phyloP scores from a whole-genome alignment of 164 flowering plant genomes.

The Malania oleifera region DNA sequence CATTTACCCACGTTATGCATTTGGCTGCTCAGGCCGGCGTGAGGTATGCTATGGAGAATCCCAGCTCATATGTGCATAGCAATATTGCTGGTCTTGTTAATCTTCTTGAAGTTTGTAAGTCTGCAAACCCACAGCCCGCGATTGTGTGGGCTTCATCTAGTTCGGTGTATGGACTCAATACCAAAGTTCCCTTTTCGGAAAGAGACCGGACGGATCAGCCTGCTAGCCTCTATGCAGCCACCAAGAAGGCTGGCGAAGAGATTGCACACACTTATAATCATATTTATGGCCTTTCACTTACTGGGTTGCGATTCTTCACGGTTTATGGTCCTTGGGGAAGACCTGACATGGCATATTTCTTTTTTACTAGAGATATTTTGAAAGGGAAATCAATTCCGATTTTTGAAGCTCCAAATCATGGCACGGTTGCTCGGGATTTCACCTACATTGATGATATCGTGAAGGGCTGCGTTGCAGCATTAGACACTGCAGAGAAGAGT shows the following conservation, averaged over 20 bases:
- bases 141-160: conserved; percentile 93
- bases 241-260: conserved; percentile 92
- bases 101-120: conserved; percentile 74
- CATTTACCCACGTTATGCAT: conserved; percentile 87
- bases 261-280: conserved; percentile 86
- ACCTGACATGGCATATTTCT: conserved; percentile 95
- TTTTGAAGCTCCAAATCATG: conserved; percentile 74
- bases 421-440: conserved; percentile 87
- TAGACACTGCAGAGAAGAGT: conserved; percentile 76
- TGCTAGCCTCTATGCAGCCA: conserved; percentile 91
- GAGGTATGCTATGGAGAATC: conserved; percentile 89
- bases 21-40: conserved; percentile 98
- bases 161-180: conserved; percentile 85
- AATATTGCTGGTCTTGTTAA: conserved; percentile 84
- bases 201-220: conserved; percentile 87
- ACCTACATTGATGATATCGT: conserved; percentile 84
- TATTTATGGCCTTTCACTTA: conserved; percentile 81
- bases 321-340: conserved; percentile 98
- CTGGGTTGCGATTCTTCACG: conserved; percentile 86
- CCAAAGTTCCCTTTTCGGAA: conserved; percentile 85
- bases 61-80: conserved; percentile 82
- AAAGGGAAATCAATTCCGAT: conserved; percentile 65
- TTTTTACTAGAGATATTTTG: conserved; percentile 80
- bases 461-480: conserved; percentile 56
- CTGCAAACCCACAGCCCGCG: conserved; percentile 83